A percentile compares a stretch with the other conserved stretches of the same genome.
phyloP scores from a whole-genome alignment of 495 filamentous ascomycete species.

The Hypoxylon rickii region DNA sequence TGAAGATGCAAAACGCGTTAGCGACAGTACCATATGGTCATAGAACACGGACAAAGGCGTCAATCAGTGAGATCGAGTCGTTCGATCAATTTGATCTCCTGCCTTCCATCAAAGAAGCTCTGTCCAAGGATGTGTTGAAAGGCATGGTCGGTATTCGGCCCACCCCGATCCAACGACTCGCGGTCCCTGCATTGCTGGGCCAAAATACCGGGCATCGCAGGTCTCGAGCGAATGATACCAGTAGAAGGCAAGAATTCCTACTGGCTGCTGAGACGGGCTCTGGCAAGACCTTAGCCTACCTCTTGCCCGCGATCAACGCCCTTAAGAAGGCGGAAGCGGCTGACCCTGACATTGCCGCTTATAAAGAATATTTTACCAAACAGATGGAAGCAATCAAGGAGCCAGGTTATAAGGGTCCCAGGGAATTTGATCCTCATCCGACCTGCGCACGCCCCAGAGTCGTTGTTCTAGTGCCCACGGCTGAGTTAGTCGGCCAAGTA shows the following conservation, averaged over 20 bases:
- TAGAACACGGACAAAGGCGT: slow-evolving; percentile 68
- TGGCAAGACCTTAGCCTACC: slow-evolving; percentile 92
- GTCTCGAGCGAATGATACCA: slow-evolving; percentile 16
- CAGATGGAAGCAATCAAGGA: slow-evolving; percentile 54
- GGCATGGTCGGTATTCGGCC: slow-evolving; percentile 73
- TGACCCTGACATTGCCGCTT: slow-evolving; percentile 60
- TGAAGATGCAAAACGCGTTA: slow-evolving; percentile 92
- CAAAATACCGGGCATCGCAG: slow-evolving; percentile 30
- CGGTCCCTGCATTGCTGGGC: slow-evolving; percentile 78
- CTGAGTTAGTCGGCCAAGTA: slow-evolving; percentile 91
- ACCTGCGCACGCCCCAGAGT: slow-evolving; percentile 77
- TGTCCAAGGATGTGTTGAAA: slow-evolving; percentile 69
- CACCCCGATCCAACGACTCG: slow-evolving; percentile 85
- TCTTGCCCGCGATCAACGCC: slow-evolving; percentile 79
- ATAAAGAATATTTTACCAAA: slow-evolving; percentile 50
- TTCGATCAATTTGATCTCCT: slow-evolving; percentile 82
- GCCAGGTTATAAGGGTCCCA: slow-evolving; percentile 55
- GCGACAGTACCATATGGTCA: slow-evolving; percentile 73
- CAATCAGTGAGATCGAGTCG: slow-evolving; percentile 68
- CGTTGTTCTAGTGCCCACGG: slow-evolving; percentile 89
- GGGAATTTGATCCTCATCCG: slow-evolving; percentile 67
- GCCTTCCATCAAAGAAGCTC: slow-evolving; percentile 71
- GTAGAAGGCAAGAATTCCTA: slow-evolving; percentile 71
- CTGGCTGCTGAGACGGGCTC: slow-evolving; percentile 96
- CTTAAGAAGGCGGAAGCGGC: slow-evolving; percentile 76